Percentiles rank a stretch among this genome's conserved stretches.
Evolutionary conservation across 805 yeast genomes (phyloP).

Genomic region (Cyberlindnera subsufficiens): DNA sequence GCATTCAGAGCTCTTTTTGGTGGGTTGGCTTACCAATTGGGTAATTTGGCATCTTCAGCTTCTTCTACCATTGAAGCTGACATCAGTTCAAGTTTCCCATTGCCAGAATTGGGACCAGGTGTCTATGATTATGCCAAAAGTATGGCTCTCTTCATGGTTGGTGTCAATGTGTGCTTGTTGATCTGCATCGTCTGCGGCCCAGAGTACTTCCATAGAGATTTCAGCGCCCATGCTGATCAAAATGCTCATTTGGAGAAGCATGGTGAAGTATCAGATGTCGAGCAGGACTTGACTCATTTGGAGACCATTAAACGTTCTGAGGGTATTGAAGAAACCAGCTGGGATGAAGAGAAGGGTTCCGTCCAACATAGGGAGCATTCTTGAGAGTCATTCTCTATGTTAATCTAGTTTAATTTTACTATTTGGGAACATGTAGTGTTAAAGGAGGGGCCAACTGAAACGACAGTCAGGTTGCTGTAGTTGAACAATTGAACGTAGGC

Average conservation of each 20-base stretch:
- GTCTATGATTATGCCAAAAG: slow-evolving; percentile 59
- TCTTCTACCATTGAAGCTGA: slow-evolving; percentile 63
- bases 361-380: too few species aligned
- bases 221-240: slow-evolving; percentile 21
- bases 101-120: slow-evolving; percentile 18
- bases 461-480: too few species aligned
- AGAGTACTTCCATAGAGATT: slow-evolving; percentile 39
- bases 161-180: slow-evolving; percentile 50
- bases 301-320: neutral
- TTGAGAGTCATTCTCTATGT: neutral
- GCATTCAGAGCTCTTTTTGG: slow-evolving; percentile 55
- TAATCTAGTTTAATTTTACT: too few species aligned
- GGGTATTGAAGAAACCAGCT: neutral
- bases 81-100: slow-evolving; percentile 19
- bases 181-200: slow-evolving; percentile 51
- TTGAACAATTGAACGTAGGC: too few species aligned
- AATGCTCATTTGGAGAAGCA: slow-evolving; percentile 13
- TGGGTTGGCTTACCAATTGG: slow-evolving; percentile 46
- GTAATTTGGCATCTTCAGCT: slow-evolving; percentile 32
- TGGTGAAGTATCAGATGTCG: neutral
- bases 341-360: too few species aligned
- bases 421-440: too few species aligned
- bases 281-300: neutral
- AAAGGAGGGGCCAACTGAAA: too few species aligned
- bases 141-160: slow-evolving; percentile 65